Base-by-base conservation (phyloP, 768 basidiomycete genomes). In the Cystobasidium onofrii region DNA sequence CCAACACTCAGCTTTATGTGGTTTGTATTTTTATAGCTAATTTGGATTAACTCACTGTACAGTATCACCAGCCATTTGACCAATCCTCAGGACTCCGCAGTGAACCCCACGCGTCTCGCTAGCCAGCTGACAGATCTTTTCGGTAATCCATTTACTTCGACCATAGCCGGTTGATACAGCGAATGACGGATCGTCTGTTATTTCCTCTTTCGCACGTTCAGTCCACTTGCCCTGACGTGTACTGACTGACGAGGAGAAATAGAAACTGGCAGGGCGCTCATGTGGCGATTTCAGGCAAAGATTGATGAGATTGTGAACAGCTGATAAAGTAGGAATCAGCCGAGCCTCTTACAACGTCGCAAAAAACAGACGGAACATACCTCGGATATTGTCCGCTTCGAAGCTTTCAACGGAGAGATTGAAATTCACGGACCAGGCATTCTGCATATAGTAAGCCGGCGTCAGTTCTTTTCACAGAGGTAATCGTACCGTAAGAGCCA, bases 401-500 rank as follows among this genome's bases (percentile, higher is more conserved):
- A 86, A 87, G 1, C 85, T 86, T 0, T 82, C 79, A 34, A 86
- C 78, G 13, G 83, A 81, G 1, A 86, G 81, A 71, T 85, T 85
- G 79, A 87, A 86, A 78, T 87, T 86, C 70, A 87, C 86, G 0
- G 84, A 83, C 86, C 86, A 86, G 10, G 85, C 85, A 64, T 84
- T 86, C 84, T 85, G 64, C n/a, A 50, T 50, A 64, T n/a, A n/a
- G n/a, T n/a, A n/a, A n/a, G n/a, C n/a, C n/a, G n/a, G n/a, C n/a
- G n/a, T n/a, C n/a, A n/a, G n/a, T n/a, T n/a, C n/a, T n/a, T n/a
- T n/a, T n/a, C n/a, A n/a, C n/a, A n/a, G n/a, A n/a, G n/a, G n/a
- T n/a, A n/a, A n/a, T n/a, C n/a, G n/a, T n/a, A n/a, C n/a, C n/a
- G n/a, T n/a, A n/a, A n/a, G n/a, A n/a, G n/a, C n/a, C 4, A 60